Conservation (phyloP, 306 rosid genomes). For the Senna tora region DNA sequence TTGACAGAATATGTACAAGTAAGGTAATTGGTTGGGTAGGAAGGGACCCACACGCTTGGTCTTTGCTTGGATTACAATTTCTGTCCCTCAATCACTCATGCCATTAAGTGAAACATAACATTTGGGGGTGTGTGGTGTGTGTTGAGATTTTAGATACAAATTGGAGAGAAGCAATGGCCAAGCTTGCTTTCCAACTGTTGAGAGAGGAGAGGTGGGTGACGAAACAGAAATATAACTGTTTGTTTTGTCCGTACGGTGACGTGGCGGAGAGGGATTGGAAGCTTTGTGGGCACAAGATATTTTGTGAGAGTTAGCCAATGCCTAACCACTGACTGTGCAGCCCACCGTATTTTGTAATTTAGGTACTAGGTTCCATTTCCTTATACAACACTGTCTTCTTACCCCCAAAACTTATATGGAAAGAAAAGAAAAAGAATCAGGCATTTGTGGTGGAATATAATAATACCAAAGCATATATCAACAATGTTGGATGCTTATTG, state of each 20-base stretch:
- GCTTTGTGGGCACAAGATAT: slow-evolving; percentile 17
- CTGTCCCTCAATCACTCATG: slow-evolving; percentile 10
- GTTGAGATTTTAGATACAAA: too few species aligned
- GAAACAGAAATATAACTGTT: slow-evolving; percentile 39
- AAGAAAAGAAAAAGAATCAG: too few species aligned
- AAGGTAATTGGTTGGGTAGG: slow-evolving; percentile 54
- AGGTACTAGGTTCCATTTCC: slow-evolving; percentile 11
- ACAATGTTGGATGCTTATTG: too few species aligned
- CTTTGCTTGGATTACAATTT: slow-evolving; percentile 49
- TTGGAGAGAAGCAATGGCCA: too few species aligned
- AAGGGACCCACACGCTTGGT: slow-evolving; percentile 60
- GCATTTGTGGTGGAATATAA: too few species aligned
- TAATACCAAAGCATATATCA: too few species aligned
- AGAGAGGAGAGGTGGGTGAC: slow-evolving; percentile 13
- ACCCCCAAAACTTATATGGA: too few species aligned
- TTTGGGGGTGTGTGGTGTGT: too few species aligned
- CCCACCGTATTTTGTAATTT: not conserved
- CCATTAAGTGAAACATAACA: not conserved
- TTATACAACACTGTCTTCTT: not conserved
- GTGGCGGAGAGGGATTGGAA: slow-evolving; percentile 44
- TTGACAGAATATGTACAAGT: slow-evolving; percentile 37
- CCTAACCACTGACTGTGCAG: not conserved
- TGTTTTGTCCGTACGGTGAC: not conserved
- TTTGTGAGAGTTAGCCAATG: not conserved
- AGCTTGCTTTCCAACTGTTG: slow-evolving; percentile 31